Percentiles rank a stretch among this genome's conserved stretches.
These are phyloP conservation scores for Cryphonectria parasitica DNA, from an alignment of 2,329 filamentous ascomycete species.

Conservation along the genomic window DNA sequence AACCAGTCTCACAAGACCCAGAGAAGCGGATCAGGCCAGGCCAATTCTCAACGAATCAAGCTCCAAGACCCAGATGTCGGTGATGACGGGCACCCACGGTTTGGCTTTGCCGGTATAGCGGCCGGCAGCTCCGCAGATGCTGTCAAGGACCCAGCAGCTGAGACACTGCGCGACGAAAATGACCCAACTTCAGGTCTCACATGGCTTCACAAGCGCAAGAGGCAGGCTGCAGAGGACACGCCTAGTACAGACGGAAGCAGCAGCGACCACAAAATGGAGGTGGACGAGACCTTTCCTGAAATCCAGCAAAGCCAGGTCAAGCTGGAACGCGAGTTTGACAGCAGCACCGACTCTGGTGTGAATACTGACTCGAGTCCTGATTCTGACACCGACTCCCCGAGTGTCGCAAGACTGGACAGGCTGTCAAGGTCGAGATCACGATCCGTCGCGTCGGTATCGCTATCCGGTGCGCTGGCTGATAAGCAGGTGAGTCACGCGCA, in stretches of 20 bases:
- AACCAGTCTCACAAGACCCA: not conserved
- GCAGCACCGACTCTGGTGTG: not conserved
- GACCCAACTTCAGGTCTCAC: conserved; percentile 7
- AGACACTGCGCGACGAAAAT: conserved; percentile 2
- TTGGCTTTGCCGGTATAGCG: not conserved
- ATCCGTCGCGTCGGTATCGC: conserved; percentile 11
- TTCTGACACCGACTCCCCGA: conserved; percentile 16
- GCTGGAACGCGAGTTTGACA: not conserved
- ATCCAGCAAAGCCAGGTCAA: conserved; percentile 18
- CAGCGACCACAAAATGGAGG: not conserved
- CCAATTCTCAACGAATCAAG: not conserved
- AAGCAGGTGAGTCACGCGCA: conserved; percentile 14
- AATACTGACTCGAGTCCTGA: not conserved
- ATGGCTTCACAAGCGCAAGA: conserved; percentile 25
- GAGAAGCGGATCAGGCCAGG: not conserved
- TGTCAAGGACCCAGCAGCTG: not conserved
- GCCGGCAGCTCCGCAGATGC: conserved; percentile 6
- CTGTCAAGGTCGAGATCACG: conserved; percentile 26
- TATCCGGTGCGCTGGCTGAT: not conserved
- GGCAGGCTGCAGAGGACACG: not conserved
- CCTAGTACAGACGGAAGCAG: not conserved
- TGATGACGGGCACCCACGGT: not conserved
- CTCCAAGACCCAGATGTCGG: not conserved
- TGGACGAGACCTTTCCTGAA: not conserved
- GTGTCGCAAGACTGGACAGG: conserved; percentile 14